Conservation (phyloP, 352 stramenopile genomes). For the Globisporangium spinosum region DNA sequence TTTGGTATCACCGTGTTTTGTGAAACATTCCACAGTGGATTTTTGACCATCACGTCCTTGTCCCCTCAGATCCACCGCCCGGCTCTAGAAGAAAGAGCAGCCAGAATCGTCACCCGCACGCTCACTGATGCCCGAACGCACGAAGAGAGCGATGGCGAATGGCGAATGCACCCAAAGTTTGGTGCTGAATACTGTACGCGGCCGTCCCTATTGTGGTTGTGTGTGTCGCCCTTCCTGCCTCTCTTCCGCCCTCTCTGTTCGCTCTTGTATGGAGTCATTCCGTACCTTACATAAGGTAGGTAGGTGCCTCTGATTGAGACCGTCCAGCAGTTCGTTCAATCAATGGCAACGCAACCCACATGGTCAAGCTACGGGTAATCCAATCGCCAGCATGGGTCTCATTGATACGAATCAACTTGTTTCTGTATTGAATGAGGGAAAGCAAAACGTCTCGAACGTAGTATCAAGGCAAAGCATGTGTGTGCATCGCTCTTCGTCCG, state of each 20-base stretch:
- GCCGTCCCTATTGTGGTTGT: background rate
- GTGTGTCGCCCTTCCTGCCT: background rate
- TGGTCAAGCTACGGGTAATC: background rate
- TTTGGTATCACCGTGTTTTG: slow-evolving; percentile 11
- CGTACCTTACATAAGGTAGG: background rate
- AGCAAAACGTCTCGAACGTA: background rate
- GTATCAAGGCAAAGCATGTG: background rate
- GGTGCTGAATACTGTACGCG: background rate
- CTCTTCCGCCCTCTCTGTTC: background rate
- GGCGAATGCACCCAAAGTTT: background rate
- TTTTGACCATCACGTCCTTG: background rate
- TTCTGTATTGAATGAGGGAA: background rate
- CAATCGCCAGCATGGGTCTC: background rate
- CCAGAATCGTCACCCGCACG: background rate
- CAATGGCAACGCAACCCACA: background rate
- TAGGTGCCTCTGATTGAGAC: background rate
- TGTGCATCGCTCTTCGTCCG: background rate
- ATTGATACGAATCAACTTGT: slow-evolving; percentile 3
- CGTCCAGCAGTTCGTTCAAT: background rate
- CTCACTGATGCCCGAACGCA: background rate
- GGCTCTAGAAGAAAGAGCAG: background rate
- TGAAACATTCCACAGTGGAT: background rate
- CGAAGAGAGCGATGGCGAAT: background rate
- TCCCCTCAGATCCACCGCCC: background rate
- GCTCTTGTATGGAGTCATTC: background rate